Percentiles rank a stretch among this genome's conserved stretches.
phyloP scores from a whole-genome alignment of 768 basidiomycete species.

The Lactarius psammicola region DNA sequence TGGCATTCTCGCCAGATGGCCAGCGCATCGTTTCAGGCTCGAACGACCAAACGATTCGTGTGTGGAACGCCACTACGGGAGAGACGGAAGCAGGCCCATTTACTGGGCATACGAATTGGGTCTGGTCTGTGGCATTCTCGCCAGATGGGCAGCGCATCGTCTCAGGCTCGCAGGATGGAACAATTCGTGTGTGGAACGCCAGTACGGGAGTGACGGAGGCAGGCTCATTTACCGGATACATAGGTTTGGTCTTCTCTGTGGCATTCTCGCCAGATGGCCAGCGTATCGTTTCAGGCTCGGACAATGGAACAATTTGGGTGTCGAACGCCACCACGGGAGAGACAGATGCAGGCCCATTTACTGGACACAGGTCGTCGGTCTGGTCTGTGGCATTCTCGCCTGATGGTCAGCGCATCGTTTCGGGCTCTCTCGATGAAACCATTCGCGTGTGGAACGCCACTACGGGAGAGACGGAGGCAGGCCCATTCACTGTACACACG shows the following conservation, averaged over 20 bases:
- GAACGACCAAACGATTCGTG: not conserved
- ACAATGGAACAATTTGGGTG: not conserved
- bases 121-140: not conserved
- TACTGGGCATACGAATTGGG: not conserved
- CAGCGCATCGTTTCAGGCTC: not conserved
- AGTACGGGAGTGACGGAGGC: not conserved
- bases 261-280: not conserved
- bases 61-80: not conserved
- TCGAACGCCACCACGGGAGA: not conserved
- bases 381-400: not conserved
- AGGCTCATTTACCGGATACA: not conserved
- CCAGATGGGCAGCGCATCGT: not conserved
- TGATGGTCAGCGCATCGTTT: not conserved
- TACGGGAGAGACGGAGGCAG: not conserved
- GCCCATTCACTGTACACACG: not conserved
- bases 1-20: not conserved
- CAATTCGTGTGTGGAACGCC: not conserved
- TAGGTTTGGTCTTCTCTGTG: not conserved
- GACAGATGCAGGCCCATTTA: not conserved
- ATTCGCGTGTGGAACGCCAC: not conserved
- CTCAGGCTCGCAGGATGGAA: not conserved
- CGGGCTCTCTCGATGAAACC: not conserved
- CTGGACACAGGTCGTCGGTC: not conserved
- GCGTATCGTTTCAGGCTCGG: not conserved
- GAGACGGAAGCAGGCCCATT: not conserved